Percentiles rank a stretch among this genome's conserved stretches.
Evolutionary conservation across 805 yeast genomes (phyloP).

Genomic region (Alloascoidea hylecoeti): DNA sequence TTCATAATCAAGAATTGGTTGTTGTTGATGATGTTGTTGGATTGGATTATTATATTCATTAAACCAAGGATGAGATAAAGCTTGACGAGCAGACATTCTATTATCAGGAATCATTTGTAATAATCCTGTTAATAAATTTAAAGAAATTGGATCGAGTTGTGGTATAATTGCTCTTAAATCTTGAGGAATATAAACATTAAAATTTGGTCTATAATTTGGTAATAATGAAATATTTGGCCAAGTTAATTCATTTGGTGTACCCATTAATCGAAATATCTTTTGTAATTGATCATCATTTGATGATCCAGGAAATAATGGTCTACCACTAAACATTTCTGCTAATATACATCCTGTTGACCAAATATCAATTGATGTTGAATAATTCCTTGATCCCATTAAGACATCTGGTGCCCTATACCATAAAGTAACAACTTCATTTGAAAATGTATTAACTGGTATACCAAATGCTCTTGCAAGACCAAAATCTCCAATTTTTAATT

Average conservation of each 20-base stretch:
- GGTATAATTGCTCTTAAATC: constrained; percentile 63
- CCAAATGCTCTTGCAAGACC: constrained; percentile 97
- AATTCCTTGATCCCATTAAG: constrained; percentile 84
- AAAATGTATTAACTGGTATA: constrained; percentile 92
- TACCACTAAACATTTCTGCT: constrained; percentile 98
- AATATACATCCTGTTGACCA: constrained; percentile 98
- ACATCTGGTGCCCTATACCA: constrained; percentile 99
- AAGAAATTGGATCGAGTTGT: constrained; percentile 52
- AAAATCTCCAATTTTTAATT: constrained; percentile 87
- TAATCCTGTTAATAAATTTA: constrained; percentile 46
- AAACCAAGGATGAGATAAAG: constrained; percentile 63
- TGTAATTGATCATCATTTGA: constrained; percentile 92
- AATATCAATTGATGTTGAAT: constrained; percentile 92
- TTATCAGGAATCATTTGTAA: constrained; percentile 38
- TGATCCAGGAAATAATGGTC: constrained; percentile 92
- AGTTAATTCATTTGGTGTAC: constrained; percentile 89
- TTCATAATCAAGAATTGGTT: too few species aligned
- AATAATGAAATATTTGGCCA: constrained; percentile 95
- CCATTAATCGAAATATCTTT: constrained; percentile 86
- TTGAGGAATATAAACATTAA: constrained; percentile 80
- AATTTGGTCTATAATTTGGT: constrained; percentile 77
- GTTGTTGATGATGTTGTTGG: too few species aligned
- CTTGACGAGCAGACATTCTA: constrained; percentile 36
- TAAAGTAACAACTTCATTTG: constrained; percentile 93
- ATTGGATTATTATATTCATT: constrained; percentile 37